Evolutionary conservation across 2,329 filamentous ascomycete genomes (phyloP).

Genomic region (Beauveria bassiana): DNA sequence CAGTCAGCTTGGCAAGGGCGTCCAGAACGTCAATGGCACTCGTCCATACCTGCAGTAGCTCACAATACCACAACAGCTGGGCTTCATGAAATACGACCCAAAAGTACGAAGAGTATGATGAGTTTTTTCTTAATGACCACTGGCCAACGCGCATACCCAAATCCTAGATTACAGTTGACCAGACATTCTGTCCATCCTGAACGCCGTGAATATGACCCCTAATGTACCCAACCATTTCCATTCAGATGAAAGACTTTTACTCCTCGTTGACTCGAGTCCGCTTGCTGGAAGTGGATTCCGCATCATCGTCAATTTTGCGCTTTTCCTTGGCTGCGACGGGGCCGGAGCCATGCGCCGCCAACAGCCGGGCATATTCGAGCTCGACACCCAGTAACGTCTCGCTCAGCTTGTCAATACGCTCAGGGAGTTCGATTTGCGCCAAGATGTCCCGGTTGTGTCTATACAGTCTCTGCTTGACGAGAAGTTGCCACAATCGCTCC

Average conservation of each 20-base stretch:
- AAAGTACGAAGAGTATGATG: neutral
- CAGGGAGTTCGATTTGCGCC: slow-evolving; percentile 57
- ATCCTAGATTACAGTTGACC: slow-evolving; percentile 12
- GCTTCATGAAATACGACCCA: slow-evolving; percentile 16
- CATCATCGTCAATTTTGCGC: slow-evolving; percentile 34
- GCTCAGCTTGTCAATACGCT: slow-evolving; percentile 66
- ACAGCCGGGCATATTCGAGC: slow-evolving; percentile 62
- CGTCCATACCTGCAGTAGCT: slow-evolving; percentile 10
- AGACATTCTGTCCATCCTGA: neutral
- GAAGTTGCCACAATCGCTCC: slow-evolving; percentile 64
- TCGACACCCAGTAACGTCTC: slow-evolving; percentile 61
- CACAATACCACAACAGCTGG: slow-evolving; percentile 18
- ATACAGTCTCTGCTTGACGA: slow-evolving; percentile 72
- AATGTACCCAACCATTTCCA: neutral
- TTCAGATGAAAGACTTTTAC: slow-evolving; percentile 12
- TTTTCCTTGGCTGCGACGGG: slow-evolving; percentile 32
- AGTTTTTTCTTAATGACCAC: neutral
- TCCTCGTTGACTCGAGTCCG: slow-evolving; percentile 35
- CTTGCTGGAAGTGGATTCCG: slow-evolving; percentile 30
- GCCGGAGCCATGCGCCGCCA: slow-evolving; percentile 40
- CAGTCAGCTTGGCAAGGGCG: slow-evolving; percentile 46
- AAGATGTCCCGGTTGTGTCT: slow-evolving; percentile 66
- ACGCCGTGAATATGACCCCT: slow-evolving; percentile 9
- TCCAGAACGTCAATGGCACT: slow-evolving; percentile 30
- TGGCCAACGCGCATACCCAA: slow-evolving; percentile 5